A percentile compares a stretch with the other conserved stretches of the same genome.
Evolutionary conservation across 148 eudicot species (phyloP).

Genomic region (Hydrangea macrophylla): DNA sequence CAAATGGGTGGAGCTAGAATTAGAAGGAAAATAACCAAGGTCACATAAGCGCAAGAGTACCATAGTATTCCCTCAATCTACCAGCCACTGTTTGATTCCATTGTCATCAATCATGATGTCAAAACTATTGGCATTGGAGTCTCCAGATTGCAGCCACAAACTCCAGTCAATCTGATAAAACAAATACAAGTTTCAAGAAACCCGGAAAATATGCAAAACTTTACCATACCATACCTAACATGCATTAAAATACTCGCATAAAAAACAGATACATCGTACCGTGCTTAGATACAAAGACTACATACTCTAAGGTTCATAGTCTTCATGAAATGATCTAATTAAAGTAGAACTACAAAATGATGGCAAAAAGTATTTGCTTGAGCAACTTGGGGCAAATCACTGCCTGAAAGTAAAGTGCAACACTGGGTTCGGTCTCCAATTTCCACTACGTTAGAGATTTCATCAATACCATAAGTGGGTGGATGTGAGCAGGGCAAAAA

Average conservation of each 20-base stretch:
- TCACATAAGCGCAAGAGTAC: too few relatives aligned
- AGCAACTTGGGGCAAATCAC: background rate
- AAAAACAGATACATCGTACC: background rate
- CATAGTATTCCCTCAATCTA: too few relatives aligned
- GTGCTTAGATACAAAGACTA: background rate
- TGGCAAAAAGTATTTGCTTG: background rate
- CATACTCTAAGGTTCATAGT: background rate
- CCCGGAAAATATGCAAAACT: background rate
- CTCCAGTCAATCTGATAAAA: slow-evolving; percentile 3
- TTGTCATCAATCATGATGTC: background rate
- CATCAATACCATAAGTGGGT: too few relatives aligned
- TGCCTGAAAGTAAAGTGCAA: background rate
- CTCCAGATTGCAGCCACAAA: background rate
- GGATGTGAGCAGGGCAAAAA: too few relatives aligned
- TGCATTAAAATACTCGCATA: too few relatives aligned
- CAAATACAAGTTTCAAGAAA: background rate
- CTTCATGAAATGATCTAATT: background rate
- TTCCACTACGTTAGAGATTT: too few relatives aligned
- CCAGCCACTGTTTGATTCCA: too few relatives aligned
- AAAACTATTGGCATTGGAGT: background rate
- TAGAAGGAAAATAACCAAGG: too few relatives aligned
- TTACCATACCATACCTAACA: background rate
- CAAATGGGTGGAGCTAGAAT: too few relatives aligned
- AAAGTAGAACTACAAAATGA: background rate
- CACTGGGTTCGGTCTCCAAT: too few relatives aligned